phyloP scores from a whole-genome alignment of 768 basidiomycete genomes.

The Hemileccinum rubropunctum region DNA sequence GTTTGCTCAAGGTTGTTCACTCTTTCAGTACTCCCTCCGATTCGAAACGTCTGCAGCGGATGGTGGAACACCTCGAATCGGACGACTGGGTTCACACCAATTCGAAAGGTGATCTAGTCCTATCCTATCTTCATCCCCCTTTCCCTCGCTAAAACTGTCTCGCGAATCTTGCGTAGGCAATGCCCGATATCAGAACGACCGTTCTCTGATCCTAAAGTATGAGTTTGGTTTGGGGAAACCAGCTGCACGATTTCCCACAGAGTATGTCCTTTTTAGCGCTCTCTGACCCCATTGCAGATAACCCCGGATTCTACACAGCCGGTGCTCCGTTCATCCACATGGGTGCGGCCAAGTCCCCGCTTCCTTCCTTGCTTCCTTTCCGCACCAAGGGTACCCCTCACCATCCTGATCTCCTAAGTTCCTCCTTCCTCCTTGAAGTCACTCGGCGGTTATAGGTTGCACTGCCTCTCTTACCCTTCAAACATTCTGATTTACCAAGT shows the following conservation, averaged over 20 bases:
- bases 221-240: not conserved
- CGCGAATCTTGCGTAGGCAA: not conserved
- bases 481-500: not conserved
- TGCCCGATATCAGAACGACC: not conserved
- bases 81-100: no score
- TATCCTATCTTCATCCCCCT: not conserved
- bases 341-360: not conserved
- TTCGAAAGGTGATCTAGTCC: not conserved
- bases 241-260: not conserved
- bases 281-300: not conserved
- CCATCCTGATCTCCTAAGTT: not conserved
- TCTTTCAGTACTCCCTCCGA: no score
- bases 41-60: no score
- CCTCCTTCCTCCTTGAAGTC: not conserved
- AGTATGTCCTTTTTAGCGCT: not conserved
- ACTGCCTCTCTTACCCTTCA: not conserved
- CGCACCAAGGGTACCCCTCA: not conserved
- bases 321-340: not conserved
- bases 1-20: not conserved
- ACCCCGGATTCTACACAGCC: not conserved
- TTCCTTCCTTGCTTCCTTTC: not conserved
- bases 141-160: not conserved
- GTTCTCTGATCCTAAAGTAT: not conserved
- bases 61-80: not conserved
- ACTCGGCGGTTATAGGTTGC: not conserved